These are phyloP conservation scores for Penicillium sp. DNA, from an alignment of 2,329 filamentous ascomycete genomes.

Conservation along the genomic window DNA sequence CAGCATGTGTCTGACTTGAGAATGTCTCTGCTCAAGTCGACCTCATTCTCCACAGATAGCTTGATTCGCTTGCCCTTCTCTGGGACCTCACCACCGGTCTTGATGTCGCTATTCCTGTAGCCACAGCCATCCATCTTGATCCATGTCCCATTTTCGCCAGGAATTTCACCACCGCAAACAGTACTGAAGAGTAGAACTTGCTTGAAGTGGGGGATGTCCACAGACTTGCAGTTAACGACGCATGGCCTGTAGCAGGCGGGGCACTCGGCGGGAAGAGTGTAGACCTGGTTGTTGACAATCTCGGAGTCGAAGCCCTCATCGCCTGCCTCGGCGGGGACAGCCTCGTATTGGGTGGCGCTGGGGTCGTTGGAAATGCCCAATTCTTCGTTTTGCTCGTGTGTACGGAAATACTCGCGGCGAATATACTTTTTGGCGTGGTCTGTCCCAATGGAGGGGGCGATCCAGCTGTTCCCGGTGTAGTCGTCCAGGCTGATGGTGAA, in stretches of 20 bases:
- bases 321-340: constrained; percentile 36
- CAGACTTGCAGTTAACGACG: constrained; percentile 82
- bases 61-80: constrained; percentile 78
- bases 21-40: constrained; percentile 84
- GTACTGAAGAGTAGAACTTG: constrained; percentile 95
- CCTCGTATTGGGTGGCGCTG: constrained; percentile 32
- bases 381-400: constrained; percentile 75
- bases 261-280: constrained; percentile 85
- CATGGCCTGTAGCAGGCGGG: constrained; percentile 84
- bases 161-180: constrained; percentile 58
- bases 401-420: constrained; percentile 77
- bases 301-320: constrained; percentile 61
- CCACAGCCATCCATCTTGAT: constrained; percentile 54
- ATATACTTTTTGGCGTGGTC: constrained; percentile 82
- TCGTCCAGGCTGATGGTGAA: constrained; percentile 88
- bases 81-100: constrained; percentile 90
- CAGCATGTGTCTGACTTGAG: constrained; percentile 93
- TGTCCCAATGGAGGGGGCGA: constrained; percentile 67
- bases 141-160: not conserved
- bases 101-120: constrained; percentile 93
- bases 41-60: constrained; percentile 61
- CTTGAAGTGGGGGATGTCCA: constrained; percentile 96
- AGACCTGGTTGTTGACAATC: constrained; percentile 89
- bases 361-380: constrained; percentile 63
- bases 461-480: constrained; percentile 92